phyloP scores from a whole-genome alignment of 139 green algal genomes.

The Edaphochlamys debaryana region DNA sequence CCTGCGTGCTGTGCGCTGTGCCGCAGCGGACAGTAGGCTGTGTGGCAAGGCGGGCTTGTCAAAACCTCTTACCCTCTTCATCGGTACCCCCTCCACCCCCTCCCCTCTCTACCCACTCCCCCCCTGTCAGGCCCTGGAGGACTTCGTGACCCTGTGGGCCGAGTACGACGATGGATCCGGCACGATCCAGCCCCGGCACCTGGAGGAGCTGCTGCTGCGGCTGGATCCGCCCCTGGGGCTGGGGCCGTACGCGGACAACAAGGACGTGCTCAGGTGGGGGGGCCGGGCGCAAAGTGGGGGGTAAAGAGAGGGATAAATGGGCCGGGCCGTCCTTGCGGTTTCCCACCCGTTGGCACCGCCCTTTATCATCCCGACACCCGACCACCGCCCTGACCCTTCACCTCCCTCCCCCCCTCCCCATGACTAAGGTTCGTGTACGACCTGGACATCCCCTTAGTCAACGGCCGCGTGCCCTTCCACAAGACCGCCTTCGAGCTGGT shows the following conservation, averaged over 20 bases:
- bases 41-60: too few relatives aligned
- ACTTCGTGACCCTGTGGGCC: constrained; percentile 82
- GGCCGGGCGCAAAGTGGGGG: not conserved
- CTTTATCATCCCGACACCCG: too few relatives aligned
- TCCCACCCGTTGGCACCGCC: too few relatives aligned
- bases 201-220: constrained; percentile 75
- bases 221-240: constrained; percentile 80
- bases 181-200: constrained; percentile 44
- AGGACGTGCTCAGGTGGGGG: constrained; percentile 72
- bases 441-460: constrained; percentile 82
- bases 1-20: too few relatives aligned
- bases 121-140: constrained; percentile 47
- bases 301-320: too few relatives aligned
- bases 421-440: constrained; percentile 83
- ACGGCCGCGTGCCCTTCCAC: constrained; percentile 74
- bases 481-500: constrained; percentile 60
- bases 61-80: too few relatives aligned
- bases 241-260: constrained; percentile 62
- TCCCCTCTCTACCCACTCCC: not conserved
- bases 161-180: constrained; percentile 80
- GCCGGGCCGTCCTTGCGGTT: too few relatives aligned
- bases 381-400: too few relatives aligned
- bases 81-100: too few relatives aligned
- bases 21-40: too few relatives aligned
- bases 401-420: too few relatives aligned